These are phyloP conservation scores for Psilocybe azurescens DNA, from an alignment of 768 basidiomycete genomes.

Conservation along the genomic window DNA sequence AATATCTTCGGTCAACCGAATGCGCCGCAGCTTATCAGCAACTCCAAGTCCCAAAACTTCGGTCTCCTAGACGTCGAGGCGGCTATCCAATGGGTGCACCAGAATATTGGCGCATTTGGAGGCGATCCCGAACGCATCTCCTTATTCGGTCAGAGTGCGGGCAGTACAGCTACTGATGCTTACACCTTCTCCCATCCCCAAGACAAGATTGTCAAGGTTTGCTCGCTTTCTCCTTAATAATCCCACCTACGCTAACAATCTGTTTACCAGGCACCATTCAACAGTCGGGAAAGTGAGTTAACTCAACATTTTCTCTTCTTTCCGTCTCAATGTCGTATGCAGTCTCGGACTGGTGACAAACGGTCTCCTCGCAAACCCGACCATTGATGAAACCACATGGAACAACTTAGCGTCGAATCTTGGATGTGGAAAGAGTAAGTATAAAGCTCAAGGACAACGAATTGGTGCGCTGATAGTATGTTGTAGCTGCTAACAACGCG, in stretches of 20 bases:
- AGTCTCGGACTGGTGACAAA: slow-evolving; percentile 20
- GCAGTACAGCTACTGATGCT: slow-evolving; percentile 36
- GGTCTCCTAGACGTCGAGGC: slow-evolving; percentile 43
- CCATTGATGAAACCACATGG: slow-evolving; percentile 32
- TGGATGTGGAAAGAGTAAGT: slow-evolving; percentile 38
- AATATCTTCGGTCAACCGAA: slow-evolving; percentile 46
- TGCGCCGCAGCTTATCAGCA: slow-evolving; percentile 38
- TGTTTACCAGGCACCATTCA: slow-evolving; percentile 34
- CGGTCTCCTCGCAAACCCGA: slow-evolving; percentile 12
- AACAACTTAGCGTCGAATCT: slow-evolving; percentile 33
- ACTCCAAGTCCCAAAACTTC: slow-evolving; percentile 38
- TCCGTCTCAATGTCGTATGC: neutral
- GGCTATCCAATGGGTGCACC: slow-evolving; percentile 53
- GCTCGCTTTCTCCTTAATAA: slow-evolving; percentile 13
- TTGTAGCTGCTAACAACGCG: slow-evolving; percentile 24
- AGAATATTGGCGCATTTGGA: slow-evolving; percentile 52
- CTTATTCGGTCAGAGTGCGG: slow-evolving; percentile 44
- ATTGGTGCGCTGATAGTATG: neutral
- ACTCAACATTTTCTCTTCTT: neutral
- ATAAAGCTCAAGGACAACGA: neutral
- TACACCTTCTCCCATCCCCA: slow-evolving; percentile 40
- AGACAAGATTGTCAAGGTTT: slow-evolving; percentile 34
- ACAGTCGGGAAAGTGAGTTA: slow-evolving; percentile 39
- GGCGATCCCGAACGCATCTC: slow-evolving; percentile 43
- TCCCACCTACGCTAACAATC: neutral